A percentile compares a stretch with the other conserved stretches of the same genome.
These are phyloP conservation scores for Backusella mclennaniae DNA, from an alignment of 192 early-diverging fungal species.

Conservation along the genomic window DNA sequence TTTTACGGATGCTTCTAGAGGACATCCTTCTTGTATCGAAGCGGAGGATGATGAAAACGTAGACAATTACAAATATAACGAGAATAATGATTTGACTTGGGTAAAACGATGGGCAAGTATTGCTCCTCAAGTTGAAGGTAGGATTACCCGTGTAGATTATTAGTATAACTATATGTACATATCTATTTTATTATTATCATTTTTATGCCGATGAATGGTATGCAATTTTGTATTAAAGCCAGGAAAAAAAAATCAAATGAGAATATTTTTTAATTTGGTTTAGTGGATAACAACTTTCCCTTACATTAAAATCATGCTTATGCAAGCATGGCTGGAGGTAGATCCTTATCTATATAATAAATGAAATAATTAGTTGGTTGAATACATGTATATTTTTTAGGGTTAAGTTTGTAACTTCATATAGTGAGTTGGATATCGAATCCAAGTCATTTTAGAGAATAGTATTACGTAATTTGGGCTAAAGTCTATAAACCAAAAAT, in stretches of 20 bases:
- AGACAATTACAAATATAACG: slow-evolving; percentile 29
- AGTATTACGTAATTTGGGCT: not conserved
- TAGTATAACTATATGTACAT: not conserved
- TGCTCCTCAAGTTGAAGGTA: slow-evolving; percentile 50
- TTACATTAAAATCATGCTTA: not conserved
- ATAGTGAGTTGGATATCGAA: not conserved
- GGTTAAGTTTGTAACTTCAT: not conserved
- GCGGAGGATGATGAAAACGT: slow-evolving; percentile 42
- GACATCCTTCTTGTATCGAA: slow-evolving; percentile 33
- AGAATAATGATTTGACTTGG: slow-evolving; percentile 18
- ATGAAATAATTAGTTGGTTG: not conserved
- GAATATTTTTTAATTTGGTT: not conserved
- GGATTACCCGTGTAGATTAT: slow-evolving; percentile 40
- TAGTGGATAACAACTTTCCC: not conserved
- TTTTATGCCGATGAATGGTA: not conserved
- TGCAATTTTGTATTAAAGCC: not conserved
- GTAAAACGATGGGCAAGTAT: slow-evolving; percentile 58
- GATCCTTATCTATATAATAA: not conserved
- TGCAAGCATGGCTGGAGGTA: not conserved
- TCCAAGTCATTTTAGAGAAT: not conserved
- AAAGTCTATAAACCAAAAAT: not conserved
- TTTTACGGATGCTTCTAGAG: slow-evolving; percentile 16
- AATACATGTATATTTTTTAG: not conserved
- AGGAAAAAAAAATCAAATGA: not conserved
- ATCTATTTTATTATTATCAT: not conserved